A percentile compares a stretch with the other conserved stretches of the same genome.
These are phyloP conservation scores for Dothideomycetes sp. DNA, from an alignment of 2,329 filamentous ascomycete genomes.

Conservation along the genomic window DNA sequence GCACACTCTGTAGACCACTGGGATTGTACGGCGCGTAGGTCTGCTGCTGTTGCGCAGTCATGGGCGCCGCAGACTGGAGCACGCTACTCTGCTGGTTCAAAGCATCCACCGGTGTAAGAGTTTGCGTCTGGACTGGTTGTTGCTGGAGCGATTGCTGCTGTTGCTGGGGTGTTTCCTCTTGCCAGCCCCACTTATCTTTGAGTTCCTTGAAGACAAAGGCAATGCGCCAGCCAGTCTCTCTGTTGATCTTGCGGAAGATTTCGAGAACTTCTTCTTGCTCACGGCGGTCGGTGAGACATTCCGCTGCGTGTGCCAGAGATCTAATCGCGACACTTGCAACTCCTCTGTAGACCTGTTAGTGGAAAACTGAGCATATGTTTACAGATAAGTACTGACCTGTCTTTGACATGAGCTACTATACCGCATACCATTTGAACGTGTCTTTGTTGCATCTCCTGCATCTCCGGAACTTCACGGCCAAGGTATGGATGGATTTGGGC, in stretches of 20 bases:
- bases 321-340: conserved; percentile 70
- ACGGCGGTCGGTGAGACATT: conserved; percentile 53
- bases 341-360: conserved; percentile 34
- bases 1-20: conserved; percentile 11
- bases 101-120: conserved; percentile 15
- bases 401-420: conserved; percentile 75
- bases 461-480: conserved; percentile 50
- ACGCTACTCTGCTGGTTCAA: conserved; percentile 14
- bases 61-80: conserved; percentile 9
- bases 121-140: conserved; percentile 15
- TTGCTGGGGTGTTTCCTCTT: conserved; percentile 30
- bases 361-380: conserved; percentile 1
- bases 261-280: conserved; percentile 74
- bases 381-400: conserved; percentile 39
- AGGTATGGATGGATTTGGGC: conserved; percentile 67
- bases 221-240: conserved; percentile 69
- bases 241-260: conserved; percentile 65
- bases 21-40: conserved; percentile 9
- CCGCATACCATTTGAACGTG: conserved; percentile 83
- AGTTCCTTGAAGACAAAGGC: conserved; percentile 62
- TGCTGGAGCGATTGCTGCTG: conserved; percentile 14
- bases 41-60: conserved; percentile 13
- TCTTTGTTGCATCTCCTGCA: conserved; percentile 57
- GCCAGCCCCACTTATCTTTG: conserved; percentile 69
- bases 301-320: conserved; percentile 66